A percentile compares a stretch with the other conserved stretches of the same genome.
Conservation (phyloP, 2,329 filamentous ascomycete species). For the Huntiella abstrusa region DNA sequence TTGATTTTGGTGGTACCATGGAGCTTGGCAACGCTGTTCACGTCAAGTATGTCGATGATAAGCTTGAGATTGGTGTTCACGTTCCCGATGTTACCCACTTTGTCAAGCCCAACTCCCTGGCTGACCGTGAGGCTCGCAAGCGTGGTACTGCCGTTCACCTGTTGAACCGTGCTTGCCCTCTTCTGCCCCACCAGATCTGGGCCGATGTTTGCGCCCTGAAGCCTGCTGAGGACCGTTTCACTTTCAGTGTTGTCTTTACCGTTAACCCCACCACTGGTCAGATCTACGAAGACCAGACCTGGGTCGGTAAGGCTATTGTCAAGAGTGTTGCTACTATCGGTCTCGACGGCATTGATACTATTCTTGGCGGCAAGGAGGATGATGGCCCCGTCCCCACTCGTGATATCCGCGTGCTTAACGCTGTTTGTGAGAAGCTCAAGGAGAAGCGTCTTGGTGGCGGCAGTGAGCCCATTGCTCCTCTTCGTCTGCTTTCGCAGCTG, state of each 20-base stretch:
- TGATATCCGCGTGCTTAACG: conserved; percentile 63
- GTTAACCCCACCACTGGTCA: conserved; percentile 64
- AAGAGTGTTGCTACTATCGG: conserved; percentile 77
- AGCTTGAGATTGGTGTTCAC: conserved; percentile 81
- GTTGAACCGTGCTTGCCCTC: conserved; percentile 69
- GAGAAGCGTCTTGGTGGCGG: conserved; percentile 70
- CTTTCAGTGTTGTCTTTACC: conserved; percentile 83
- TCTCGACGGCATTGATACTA: conserved; percentile 70
- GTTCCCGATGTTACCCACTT: conserved; percentile 93
- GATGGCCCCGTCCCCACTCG: conserved; percentile 36
- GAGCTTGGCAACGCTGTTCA: conserved; percentile 89
- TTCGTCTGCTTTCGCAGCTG: conserved; percentile 79
- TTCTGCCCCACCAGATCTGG: conserved; percentile 74
- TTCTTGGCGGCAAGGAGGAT: conserved; percentile 51
- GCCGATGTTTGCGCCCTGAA: conserved; percentile 73
- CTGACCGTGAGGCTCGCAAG: conserved; percentile 95
- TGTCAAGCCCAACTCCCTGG: conserved; percentile 85
- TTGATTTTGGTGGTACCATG: conserved; percentile 73
- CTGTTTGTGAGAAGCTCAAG: conserved; percentile 75
- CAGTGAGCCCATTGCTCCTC: conserved; percentile 59
- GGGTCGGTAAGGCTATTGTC: conserved; percentile 85
- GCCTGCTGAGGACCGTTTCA: conserved; percentile 75
- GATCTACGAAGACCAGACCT: conserved; percentile 69
- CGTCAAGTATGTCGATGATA: conserved; percentile 60
- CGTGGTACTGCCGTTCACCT: conserved; percentile 90